phyloP scores from a whole-genome alignment of 257 asterid genomes.

The Pogostemon cablin region DNA sequence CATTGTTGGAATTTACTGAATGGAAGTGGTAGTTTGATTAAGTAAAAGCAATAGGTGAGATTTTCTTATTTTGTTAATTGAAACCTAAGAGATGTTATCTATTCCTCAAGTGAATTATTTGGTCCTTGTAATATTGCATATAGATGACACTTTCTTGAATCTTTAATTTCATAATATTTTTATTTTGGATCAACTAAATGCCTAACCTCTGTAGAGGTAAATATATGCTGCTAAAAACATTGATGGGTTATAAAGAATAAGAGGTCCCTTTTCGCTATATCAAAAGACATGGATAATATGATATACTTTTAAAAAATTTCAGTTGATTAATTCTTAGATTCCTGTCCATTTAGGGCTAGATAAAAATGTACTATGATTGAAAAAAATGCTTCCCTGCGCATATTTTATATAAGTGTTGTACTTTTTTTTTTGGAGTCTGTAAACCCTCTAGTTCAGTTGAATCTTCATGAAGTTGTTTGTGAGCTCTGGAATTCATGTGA shows the following conservation, averaged over 20 bases:
- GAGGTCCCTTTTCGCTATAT: neutral
- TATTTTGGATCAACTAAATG: neutral
- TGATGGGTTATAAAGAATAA: neutral
- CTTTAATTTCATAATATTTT: neutral
- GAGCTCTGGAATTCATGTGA: conserved; percentile 5
- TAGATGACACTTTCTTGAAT: neutral
- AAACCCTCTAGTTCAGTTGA: neutral
- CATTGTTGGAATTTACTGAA: too few species aligned
- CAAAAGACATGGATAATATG: neutral
- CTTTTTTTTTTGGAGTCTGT: neutral
- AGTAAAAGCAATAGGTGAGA: neutral
- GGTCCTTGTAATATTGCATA: neutral
- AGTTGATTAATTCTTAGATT: neutral
- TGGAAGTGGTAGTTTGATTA: too few species aligned
- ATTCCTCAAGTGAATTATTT: neutral
- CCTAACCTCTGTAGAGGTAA: neutral
- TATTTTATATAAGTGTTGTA: neutral
- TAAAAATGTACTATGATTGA: too few species aligned
- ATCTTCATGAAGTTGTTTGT: neutral
- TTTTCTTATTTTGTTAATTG: conserved; percentile 2
- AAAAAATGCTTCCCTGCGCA: conserved; percentile 9
- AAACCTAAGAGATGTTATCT: neutral
- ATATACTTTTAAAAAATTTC: neutral
- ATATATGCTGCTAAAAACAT: conserved; percentile 5
- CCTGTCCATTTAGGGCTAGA: neutral